Conservation (phyloP, 2,329 filamentous ascomycete genomes). For the Xylaria arbuscula region DNA sequence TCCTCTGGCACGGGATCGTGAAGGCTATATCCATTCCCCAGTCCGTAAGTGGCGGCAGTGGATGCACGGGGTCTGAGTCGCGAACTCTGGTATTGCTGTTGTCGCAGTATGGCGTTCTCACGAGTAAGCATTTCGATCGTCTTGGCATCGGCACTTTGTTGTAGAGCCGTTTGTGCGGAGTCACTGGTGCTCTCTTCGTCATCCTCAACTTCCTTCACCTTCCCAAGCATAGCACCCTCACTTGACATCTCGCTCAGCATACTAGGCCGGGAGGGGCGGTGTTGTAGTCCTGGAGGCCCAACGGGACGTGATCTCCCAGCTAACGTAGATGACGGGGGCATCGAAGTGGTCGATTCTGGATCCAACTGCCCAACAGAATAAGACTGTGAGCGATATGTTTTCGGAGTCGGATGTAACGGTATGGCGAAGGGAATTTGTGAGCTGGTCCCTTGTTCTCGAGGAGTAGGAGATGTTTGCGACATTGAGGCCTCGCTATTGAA, state of each 20-base stretch:
- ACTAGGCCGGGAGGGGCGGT: conserved; percentile 82
- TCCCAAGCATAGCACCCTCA: conserved; percentile 70
- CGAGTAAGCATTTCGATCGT: conserved; percentile 71
- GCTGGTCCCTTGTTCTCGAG: conserved; percentile 65
- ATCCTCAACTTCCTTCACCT: conserved; percentile 77
- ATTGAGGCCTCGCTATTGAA: conserved; percentile 59
- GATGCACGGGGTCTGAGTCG: conserved; percentile 69
- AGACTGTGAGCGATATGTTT: conserved; percentile 94
- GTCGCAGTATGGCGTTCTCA: conserved; percentile 71
- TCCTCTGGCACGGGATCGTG: conserved; percentile 71
- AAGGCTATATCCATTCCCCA: conserved; percentile 68
- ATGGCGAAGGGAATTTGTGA: conserved; percentile 86
- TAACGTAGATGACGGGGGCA: conserved; percentile 61
- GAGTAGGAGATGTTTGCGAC: conserved; percentile 62
- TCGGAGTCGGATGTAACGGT: conserved; percentile 87
- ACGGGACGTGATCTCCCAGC: conserved; percentile 62
- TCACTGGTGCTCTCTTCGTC: conserved; percentile 69
- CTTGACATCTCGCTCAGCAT: conserved; percentile 79
- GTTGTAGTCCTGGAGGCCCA: conserved; percentile 77
- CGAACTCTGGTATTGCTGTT: conserved; percentile 64
- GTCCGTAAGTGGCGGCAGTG: conserved; percentile 63
- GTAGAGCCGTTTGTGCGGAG: conserved; percentile 64
- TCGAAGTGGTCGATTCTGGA: conserved; percentile 64
- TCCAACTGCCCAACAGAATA: conserved; percentile 95
- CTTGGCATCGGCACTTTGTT: conserved; percentile 68